phyloP scores from a whole-genome alignment of 1,284 basidiomycete genomes.

The Naganishia sp. region DNA sequence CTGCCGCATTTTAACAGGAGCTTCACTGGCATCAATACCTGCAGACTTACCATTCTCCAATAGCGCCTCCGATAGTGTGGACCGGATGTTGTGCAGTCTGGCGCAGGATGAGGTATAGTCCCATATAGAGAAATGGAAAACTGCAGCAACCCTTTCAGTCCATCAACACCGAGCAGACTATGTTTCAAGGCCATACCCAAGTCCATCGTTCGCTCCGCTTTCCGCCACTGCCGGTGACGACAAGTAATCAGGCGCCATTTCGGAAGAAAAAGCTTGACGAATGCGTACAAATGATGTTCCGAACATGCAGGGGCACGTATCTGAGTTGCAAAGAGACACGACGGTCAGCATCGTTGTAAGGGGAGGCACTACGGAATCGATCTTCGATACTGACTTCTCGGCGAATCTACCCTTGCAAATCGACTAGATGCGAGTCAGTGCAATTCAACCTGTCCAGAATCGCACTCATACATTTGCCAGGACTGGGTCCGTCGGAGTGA shows the following conservation, averaged over 20 bases:
- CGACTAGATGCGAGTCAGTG: constrained; percentile 32
- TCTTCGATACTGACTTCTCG: constrained; percentile 55
- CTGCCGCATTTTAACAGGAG: not conserved
- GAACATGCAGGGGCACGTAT: constrained; percentile 49
- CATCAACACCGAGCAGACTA: not conserved
- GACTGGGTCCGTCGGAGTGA: constrained; percentile 96
- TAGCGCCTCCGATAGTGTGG: constrained; percentile 60
- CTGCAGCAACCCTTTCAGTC: not conserved
- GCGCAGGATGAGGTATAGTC: constrained; percentile 79
- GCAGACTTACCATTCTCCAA: constrained; percentile 62
- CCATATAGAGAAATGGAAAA: constrained; percentile 90
- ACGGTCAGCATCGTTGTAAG: not conserved
- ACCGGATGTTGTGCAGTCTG: constrained; percentile 50
- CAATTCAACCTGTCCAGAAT: not conserved
- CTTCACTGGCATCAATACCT: not conserved
- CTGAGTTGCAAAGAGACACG: constrained; percentile 24
- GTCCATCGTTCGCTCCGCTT: constrained; percentile 64
- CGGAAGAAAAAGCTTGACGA: not conserved
- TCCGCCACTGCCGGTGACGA: constrained; percentile 42
- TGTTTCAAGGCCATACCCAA: constrained; percentile 58
- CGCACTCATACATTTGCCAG: constrained; percentile 68
- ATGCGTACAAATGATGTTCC: constrained; percentile 45
- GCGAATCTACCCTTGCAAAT: constrained; percentile 49
- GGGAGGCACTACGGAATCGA: too few relatives aligned
- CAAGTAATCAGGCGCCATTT: constrained; percentile 6